These are phyloP conservation scores for Apiosordaria backusii DNA, from an alignment of 495 filamentous ascomycete genomes.

Conservation along the genomic window DNA sequence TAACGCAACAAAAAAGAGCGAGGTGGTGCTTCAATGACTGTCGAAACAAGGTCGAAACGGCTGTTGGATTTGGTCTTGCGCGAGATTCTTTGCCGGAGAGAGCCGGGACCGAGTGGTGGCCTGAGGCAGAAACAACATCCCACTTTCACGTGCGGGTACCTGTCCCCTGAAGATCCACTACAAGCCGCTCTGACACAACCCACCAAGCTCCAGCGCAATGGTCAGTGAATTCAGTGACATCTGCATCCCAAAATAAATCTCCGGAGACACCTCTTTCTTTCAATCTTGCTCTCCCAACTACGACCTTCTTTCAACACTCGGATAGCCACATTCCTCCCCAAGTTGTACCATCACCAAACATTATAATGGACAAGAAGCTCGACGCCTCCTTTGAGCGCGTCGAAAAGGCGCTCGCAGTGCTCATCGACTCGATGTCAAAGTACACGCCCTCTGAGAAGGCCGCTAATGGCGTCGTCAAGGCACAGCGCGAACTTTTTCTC, in stretches of 20 bases:
- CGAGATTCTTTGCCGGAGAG: slow-evolving; percentile 38
- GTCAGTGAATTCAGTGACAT: neutral
- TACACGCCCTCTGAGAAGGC: slow-evolving; percentile 67
- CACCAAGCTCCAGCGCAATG: neutral
- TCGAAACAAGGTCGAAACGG: slow-evolving; percentile 17
- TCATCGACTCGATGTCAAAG: slow-evolving; percentile 72
- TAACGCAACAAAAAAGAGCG: slow-evolving; percentile 19
- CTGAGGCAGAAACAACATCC: slow-evolving; percentile 8
- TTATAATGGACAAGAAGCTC: slow-evolving; percentile 57
- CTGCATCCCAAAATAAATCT: neutral
- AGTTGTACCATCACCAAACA: neutral
- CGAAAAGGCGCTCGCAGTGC: slow-evolving; percentile 59
- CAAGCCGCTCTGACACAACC: neutral
- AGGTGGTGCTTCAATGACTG: slow-evolving; percentile 35
- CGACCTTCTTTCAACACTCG: neutral
- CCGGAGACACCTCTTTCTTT: neutral
- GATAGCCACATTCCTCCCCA: neutral
- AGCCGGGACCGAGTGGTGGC: slow-evolving; percentile 23
- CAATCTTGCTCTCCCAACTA: too few species aligned
- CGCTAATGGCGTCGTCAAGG: slow-evolving; percentile 62
- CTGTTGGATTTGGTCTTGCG: slow-evolving; percentile 25
- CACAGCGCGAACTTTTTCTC: slow-evolving; percentile 59
- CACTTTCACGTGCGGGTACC: slow-evolving; percentile 7
- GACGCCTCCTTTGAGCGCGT: slow-evolving; percentile 62
- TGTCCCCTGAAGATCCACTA: neutral